Conservation (phyloP, 1,284 basidiomycete species). For the Exobasidium cylindrosporum region DNA sequence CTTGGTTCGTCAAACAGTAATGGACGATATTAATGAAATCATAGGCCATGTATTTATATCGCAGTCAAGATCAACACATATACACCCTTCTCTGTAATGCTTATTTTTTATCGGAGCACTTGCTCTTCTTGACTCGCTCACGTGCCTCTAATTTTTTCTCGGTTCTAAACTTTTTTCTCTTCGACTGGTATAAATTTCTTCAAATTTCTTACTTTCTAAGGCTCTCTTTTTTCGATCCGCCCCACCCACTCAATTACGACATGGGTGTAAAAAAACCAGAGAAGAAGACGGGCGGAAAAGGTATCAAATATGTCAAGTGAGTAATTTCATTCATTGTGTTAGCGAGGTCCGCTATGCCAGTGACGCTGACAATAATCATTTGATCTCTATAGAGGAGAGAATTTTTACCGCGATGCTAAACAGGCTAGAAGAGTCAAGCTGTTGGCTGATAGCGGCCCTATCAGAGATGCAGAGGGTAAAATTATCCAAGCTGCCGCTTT, state of each 20-base stretch:
- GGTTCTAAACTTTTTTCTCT: no score
- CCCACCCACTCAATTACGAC: not conserved
- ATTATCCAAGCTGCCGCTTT: slow-evolving; percentile 51
- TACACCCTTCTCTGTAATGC: no score
- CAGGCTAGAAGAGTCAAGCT: slow-evolving; percentile 53
- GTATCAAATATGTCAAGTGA: slow-evolving; percentile 16
- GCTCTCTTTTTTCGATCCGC: no score
- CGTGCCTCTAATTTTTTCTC: no score
- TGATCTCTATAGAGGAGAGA: slow-evolving; percentile 42
- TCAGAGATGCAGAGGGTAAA: slow-evolving; percentile 50
- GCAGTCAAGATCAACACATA: no score
- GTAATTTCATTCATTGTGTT: not conserved
- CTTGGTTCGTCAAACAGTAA: not conserved
- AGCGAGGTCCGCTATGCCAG: not conserved
- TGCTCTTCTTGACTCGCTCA: no score
- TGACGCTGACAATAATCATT: no score
- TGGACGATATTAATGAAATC: not conserved
- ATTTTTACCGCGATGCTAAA: slow-evolving; percentile 55
- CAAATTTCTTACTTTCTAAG: no score
- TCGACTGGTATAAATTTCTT: no score
- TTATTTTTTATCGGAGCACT: no score
- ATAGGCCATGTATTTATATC: no score
- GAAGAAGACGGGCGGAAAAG: slow-evolving; percentile 7
- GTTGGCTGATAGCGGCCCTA: slow-evolving; percentile 48
- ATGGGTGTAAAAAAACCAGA: not conserved